Conservation (phyloP, 495 filamentous ascomycete genomes). For the Filosporella fistucella region DNA sequence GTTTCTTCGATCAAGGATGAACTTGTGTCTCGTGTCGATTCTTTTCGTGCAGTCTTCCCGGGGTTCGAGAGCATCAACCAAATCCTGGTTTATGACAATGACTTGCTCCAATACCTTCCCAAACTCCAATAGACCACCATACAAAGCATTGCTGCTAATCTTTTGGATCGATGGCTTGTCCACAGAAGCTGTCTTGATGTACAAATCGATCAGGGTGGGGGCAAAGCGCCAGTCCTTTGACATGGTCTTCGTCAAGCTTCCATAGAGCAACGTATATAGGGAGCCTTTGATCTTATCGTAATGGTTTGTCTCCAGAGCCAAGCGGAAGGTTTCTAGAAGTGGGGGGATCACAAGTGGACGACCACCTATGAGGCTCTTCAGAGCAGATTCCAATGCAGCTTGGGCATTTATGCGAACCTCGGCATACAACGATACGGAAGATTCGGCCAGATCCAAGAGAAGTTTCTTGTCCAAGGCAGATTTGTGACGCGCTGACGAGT, state of each 20-base stretch:
- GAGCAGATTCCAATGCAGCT: slow-evolving; percentile 82
- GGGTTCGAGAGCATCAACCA: slow-evolving; percentile 70
- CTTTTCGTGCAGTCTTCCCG: slow-evolving; percentile 48
- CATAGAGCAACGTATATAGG: slow-evolving; percentile 83
- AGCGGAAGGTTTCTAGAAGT: slow-evolving; percentile 71
- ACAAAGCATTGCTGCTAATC: slow-evolving; percentile 73
- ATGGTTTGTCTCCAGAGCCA: slow-evolving; percentile 77
- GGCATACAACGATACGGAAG: slow-evolving; percentile 89
- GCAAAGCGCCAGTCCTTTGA: slow-evolving; percentile 91
- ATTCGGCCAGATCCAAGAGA: slow-evolving; percentile 83
- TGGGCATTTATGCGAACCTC: slow-evolving; percentile 94
- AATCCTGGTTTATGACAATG: slow-evolving; percentile 74
- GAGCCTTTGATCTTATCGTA: slow-evolving; percentile 90
- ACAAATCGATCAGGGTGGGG: slow-evolving; percentile 77
- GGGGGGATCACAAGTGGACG: slow-evolving; percentile 84
- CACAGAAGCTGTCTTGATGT: slow-evolving; percentile 81
- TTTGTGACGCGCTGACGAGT: slow-evolving; percentile 78
- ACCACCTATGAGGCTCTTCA: slow-evolving; percentile 86
- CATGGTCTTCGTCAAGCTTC: slow-evolving; percentile 81
- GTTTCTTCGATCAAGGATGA: slow-evolving; percentile 66
- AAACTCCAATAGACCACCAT: slow-evolving; percentile 82
- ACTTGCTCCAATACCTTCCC: slow-evolving; percentile 78
- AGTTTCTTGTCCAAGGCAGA: slow-evolving; percentile 80
- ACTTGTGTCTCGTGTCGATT: slow-evolving; percentile 62
- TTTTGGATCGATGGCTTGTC: slow-evolving; percentile 94